A percentile compares a stretch with the other conserved stretches of the same genome.
Evolutionary conservation across 305 asterid genomes (phyloP).

Genomic region (Fraxinus platypoda): DNA sequence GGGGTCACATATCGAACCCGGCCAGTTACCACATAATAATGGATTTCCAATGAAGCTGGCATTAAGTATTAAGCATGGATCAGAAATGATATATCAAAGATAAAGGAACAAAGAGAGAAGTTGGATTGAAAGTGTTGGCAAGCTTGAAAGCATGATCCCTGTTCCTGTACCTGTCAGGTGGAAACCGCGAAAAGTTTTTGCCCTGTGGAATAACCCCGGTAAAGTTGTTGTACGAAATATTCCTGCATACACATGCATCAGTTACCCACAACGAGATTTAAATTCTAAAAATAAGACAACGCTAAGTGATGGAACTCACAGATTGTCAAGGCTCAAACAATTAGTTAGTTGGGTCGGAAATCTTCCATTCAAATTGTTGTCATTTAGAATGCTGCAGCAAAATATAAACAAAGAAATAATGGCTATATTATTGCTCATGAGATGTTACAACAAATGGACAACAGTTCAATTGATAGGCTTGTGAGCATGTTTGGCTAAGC

Average conservation of each 20-base stretch:
- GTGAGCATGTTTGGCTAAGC: neutral
- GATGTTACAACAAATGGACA: neutral
- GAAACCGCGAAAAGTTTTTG: constrained; percentile 76
- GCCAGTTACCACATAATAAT: constrained; percentile 84
- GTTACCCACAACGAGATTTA: constrained; percentile 8
- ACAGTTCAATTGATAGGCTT: neutral
- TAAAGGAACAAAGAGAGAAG: constrained; percentile 6
- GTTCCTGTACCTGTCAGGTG: constrained; percentile 68
- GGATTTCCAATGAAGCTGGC: constrained; percentile 85
- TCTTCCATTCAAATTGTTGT: constrained; percentile 67
- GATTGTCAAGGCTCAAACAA: constrained; percentile 77
- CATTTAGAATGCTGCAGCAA: constrained; percentile 56
- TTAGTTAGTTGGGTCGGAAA: constrained; percentile 76
- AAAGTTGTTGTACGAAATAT: constrained; percentile 80
- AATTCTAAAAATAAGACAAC: neutral
- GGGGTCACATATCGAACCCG: constrained; percentile 82
- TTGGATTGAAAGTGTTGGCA: neutral
- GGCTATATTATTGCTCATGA: neutral
- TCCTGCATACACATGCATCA: constrained; percentile 46
- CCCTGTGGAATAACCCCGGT: constrained; percentile 71
- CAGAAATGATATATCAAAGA: neutral
- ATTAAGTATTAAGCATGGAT: neutral
- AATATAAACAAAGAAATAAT: neutral
- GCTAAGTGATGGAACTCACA: constrained; percentile 47
- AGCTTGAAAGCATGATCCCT: neutral